Percentiles rank a stretch among this genome's conserved stretches.
These are phyloP conservation scores for Penicillium sp. DNA, from an alignment of 2,329 filamentous ascomycete species.

Conservation along the genomic window DNA sequence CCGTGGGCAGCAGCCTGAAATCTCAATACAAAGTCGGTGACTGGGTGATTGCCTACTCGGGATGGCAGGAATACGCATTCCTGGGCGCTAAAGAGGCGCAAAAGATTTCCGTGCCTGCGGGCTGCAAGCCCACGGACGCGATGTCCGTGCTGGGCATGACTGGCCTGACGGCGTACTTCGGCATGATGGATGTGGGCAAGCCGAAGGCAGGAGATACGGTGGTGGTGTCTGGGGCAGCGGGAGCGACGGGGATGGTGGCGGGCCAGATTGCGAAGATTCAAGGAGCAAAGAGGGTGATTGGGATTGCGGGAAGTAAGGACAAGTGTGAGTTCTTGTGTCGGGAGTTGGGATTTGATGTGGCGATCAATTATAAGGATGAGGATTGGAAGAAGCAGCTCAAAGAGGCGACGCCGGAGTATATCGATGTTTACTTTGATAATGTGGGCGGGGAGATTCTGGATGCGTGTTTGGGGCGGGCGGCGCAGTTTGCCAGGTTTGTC, in stretches of 20 bases:
- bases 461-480: constrained; percentile 55
- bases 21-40: constrained; percentile 28
- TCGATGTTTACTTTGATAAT: constrained; percentile 67
- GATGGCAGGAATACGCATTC: constrained; percentile 61
- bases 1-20: constrained; percentile 43
- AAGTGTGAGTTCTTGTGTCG: constrained; percentile 59
- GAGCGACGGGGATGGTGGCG: constrained; percentile 66
- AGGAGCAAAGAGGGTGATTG: constrained; percentile 54
- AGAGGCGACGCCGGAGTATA: constrained; percentile 51
- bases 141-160: constrained; percentile 58
- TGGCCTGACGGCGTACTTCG: constrained; percentile 67
- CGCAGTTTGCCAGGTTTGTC: constrained; percentile 56
- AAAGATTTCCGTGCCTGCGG: constrained; percentile 38
- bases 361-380: constrained; percentile 60
- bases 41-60: constrained; percentile 48
- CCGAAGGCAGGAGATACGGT: constrained; percentile 64
- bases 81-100: constrained; percentile 45
- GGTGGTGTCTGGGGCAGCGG: constrained; percentile 68
- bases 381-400: constrained; percentile 55
- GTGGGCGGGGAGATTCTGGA: constrained; percentile 64
- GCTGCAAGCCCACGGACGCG: constrained; percentile 49
- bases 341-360: constrained; percentile 58
- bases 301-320: constrained; percentile 57
- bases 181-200: constrained; percentile 60
- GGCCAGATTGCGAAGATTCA: constrained; percentile 70